These are phyloP conservation scores for Metarhizium brunneum DNA, from an alignment of 2,329 filamentous ascomycete species.

Conservation along the genomic window DNA sequence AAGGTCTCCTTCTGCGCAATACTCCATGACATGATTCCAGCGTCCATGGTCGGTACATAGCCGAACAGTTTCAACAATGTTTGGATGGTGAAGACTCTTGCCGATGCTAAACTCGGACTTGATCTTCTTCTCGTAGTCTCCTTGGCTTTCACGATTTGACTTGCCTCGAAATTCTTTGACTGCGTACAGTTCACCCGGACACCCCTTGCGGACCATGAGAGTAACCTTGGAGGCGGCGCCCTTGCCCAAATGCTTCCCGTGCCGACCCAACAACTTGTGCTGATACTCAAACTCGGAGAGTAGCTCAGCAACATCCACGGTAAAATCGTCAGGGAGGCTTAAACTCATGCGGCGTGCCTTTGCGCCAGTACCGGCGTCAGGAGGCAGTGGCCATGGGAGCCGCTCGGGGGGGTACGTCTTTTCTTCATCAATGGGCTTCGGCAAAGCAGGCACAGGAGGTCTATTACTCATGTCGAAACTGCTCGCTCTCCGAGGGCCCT, in stretches of 20 bases:
- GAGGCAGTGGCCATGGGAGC: conserved; percentile 50
- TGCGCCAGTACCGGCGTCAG: conserved; percentile 62
- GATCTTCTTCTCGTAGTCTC: conserved; percentile 80
- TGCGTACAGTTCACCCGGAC: conserved; percentile 58
- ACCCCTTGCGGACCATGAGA: conserved; percentile 66
- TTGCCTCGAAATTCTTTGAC: conserved; percentile 82
- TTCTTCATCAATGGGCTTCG: conserved; percentile 12
- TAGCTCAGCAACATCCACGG: conserved; percentile 60
- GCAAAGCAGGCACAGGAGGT: conserved; percentile 14
- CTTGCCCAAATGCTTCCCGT: conserved; percentile 69
- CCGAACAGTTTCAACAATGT: conserved; percentile 72
- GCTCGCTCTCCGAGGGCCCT: conserved; percentile 30
- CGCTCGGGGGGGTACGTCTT: conserved; percentile 29
- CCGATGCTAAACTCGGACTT: conserved; percentile 86
- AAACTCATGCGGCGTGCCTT: conserved; percentile 73
- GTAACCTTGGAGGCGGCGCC: conserved; percentile 77
- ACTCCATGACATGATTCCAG: conserved; percentile 93
- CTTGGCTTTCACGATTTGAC: conserved; percentile 56
- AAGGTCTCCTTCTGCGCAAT: conserved; percentile 73
- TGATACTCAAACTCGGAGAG: conserved; percentile 61
- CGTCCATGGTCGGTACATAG: conserved; percentile 65
- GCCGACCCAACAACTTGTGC: conserved; percentile 60
- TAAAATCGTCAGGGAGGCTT: conserved; percentile 64
- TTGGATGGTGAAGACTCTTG: conserved; percentile 76
- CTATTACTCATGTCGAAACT: conserved; percentile 36